Base-by-base conservation (phyloP, 768 basidiomycete species). In the Serendipita vermifera region DNA sequence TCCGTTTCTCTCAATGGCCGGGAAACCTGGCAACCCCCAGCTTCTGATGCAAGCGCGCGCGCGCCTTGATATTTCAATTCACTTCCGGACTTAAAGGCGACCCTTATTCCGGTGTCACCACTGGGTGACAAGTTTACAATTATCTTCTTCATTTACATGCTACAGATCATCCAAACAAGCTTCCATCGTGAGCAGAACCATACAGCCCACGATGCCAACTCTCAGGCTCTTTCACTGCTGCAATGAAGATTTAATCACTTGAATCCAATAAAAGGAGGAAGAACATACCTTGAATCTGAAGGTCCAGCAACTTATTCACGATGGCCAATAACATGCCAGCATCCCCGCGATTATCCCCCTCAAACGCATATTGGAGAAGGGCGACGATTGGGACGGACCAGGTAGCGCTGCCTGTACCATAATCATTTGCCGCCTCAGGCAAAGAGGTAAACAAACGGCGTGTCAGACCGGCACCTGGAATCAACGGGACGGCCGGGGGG, bases 331-430 rank as follows among this genome's bases (percentile, higher is more conserved):
- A 15, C 46, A 51, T 51, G 7, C 46, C 46, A 9, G 87, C 87
- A 65, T 91, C 87, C 15, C 65, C 72, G 57, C 82, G 73, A 62
- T 91, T 91, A 65, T 91, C 88, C 1, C 88, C 87, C 64, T 91
- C 87, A 57, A 85, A 71, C 9, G 80, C 86, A 63, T 86, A 90
- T 43, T 86, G 83, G 46, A 87, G 70, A 7, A 90, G 66, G 14
- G 76, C 72, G 0, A 75, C 78, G 0, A 75, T 77, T 22, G 82
- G 81, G 38, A 77, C 73, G 17, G 71, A 62, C 74, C 77, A 79
- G 17, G 17, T 26, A n/a, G 39, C 9, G 15, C 27, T 26, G 46
- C 13, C 40, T 13, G 22, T 51, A n/a, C n/a, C n/a, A n/a, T n/a
- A n/a, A n/a, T n/a, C n/a, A n/a, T n/a, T n/a, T n/a, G n/a, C n/a